Evolutionary conservation across 2,329 filamentous ascomycete species (phyloP).

Genomic region (Ophiostoma quercus): DNA sequence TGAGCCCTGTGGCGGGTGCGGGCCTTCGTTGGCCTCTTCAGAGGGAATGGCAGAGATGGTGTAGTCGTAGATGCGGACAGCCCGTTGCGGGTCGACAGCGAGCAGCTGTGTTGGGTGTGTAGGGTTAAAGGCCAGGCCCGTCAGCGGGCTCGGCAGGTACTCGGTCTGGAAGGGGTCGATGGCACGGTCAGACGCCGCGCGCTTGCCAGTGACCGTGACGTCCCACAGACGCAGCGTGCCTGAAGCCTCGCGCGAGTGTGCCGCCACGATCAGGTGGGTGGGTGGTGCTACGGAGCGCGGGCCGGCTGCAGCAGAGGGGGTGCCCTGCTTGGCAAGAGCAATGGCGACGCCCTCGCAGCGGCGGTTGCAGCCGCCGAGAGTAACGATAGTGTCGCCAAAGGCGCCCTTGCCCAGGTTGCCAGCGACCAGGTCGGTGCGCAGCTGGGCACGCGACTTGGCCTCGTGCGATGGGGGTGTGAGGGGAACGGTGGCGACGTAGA

Average conservation of each 20-base stretch:
- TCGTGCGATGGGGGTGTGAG: slow-evolving; percentile 57
- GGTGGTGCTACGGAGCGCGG: slow-evolving; percentile 32
- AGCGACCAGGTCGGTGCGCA: slow-evolving; percentile 47
- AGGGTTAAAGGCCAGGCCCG: slow-evolving; percentile 56
- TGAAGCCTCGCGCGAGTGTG: slow-evolving; percentile 55
- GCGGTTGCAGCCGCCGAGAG: slow-evolving; percentile 50
- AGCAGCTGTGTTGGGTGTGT: slow-evolving; percentile 55
- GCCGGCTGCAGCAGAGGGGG: slow-evolving; percentile 6
- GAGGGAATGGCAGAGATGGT: slow-evolving; percentile 47
- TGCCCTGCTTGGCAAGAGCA: slow-evolving; percentile 32
- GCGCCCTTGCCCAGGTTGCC: slow-evolving; percentile 54
- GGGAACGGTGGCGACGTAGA: slow-evolving; percentile 55
- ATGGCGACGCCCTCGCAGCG: slow-evolving; percentile 53
- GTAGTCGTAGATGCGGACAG: slow-evolving; percentile 59
- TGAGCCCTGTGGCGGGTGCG: slow-evolving; percentile 54
- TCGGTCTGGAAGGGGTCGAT: slow-evolving; percentile 56
- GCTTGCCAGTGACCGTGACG: slow-evolving; percentile 44
- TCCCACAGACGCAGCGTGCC: slow-evolving; percentile 57
- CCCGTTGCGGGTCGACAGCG: slow-evolving; percentile 50
- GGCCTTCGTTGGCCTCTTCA: slow-evolving; percentile 47
- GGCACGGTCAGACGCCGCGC: slow-evolving; percentile 25
- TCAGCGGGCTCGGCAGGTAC: slow-evolving; percentile 51
- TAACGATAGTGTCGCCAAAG: slow-evolving; percentile 57
- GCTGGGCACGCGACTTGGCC: slow-evolving; percentile 52
- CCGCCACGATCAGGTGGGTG: slow-evolving; percentile 51